Evolutionary conservation across 1,139 yeast species (phyloP).

Genomic region (Blastobotrys buckinghamii): DNA sequence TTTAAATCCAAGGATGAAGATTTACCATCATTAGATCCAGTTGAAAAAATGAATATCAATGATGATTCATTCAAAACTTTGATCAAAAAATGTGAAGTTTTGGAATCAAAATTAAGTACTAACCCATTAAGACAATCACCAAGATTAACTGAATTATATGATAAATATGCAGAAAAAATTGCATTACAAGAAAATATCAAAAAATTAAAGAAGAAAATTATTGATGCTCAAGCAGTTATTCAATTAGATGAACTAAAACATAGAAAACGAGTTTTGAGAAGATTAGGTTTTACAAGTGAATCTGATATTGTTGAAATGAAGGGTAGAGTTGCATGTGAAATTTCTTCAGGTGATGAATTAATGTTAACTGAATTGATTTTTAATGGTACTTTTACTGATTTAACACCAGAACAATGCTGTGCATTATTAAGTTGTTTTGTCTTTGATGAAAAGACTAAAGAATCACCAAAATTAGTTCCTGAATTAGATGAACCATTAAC

Average conservation of each 20-base stretch:
- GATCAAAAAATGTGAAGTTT: constrained; percentile 70
- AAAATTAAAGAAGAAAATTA: constrained; percentile 54
- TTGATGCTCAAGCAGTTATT: constrained; percentile 83
- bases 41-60: constrained; percentile 84
- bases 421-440: constrained; percentile 91
- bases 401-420: constrained; percentile 86
- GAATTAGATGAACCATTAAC: constrained; percentile 87
- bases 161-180: constrained; percentile 59
- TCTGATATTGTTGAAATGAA: constrained; percentile 86
- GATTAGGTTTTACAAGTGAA: constrained; percentile 74
- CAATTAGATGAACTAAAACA: constrained; percentile 91
- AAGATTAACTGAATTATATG: constrained; percentile 54
- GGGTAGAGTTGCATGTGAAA: constrained; percentile 96
- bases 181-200: constrained; percentile 57
- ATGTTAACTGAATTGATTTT: constrained; percentile 85
- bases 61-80: constrained; percentile 70
- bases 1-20: constrained; percentile 62
- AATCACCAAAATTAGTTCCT: constrained; percentile 75
- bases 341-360: constrained; percentile 80
- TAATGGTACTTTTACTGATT: constrained; percentile 88
- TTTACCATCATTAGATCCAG: constrained; percentile 81
- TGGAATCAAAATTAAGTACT: constrained; percentile 63
- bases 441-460: constrained; percentile 92
- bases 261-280: constrained; percentile 83
- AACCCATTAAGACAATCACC: constrained; percentile 69